A percentile compares a stretch with the other conserved stretches of the same genome.
phyloP scores from a whole-genome alignment of 768 basidiomycete species.

The Melanogaster broomeanus region DNA sequence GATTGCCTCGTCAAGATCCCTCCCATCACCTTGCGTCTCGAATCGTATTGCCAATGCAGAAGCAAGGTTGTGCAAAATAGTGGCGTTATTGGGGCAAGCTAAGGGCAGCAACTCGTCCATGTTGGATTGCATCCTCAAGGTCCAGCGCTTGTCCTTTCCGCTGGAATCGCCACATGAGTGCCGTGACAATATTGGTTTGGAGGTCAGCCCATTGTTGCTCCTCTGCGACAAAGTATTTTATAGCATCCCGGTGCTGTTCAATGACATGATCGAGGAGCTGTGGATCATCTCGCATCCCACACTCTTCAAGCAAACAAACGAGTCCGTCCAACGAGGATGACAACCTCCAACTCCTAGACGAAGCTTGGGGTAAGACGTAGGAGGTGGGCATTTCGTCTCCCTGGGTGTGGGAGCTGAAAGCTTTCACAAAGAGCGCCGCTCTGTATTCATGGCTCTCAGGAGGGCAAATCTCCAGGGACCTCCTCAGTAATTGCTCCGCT shows the following conservation, averaged over 20 bases:
- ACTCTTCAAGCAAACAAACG: neutral
- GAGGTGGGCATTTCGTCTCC: neutral
- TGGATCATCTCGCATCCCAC: neutral
- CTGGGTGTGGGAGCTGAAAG: neutral
- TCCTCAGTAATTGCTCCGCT: conserved; percentile 2
- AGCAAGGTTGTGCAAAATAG: no score
- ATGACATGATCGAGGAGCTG: neutral
- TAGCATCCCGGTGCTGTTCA: neutral
- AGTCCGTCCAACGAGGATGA: neutral
- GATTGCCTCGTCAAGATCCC: no score
- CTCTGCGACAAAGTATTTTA: neutral
- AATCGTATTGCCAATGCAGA: no score
- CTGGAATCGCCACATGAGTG: neutral
- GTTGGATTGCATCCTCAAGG: no score
- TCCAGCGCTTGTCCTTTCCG: neutral
- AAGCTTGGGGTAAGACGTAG: neutral
- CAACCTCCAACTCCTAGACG: neutral
- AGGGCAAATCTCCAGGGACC: neutral
- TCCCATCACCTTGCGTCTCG: no score
- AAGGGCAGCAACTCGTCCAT: no score
- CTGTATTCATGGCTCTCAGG: neutral
- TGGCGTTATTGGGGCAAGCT: no score
- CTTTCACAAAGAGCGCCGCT: neutral
- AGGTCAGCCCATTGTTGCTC: neutral
- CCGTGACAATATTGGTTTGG: neutral